A percentile compares a stretch with the other conserved stretches of the same genome.
phyloP scores from a whole-genome alignment of 2,329 filamentous ascomycete species.

The Xylariaceae sp. region DNA sequence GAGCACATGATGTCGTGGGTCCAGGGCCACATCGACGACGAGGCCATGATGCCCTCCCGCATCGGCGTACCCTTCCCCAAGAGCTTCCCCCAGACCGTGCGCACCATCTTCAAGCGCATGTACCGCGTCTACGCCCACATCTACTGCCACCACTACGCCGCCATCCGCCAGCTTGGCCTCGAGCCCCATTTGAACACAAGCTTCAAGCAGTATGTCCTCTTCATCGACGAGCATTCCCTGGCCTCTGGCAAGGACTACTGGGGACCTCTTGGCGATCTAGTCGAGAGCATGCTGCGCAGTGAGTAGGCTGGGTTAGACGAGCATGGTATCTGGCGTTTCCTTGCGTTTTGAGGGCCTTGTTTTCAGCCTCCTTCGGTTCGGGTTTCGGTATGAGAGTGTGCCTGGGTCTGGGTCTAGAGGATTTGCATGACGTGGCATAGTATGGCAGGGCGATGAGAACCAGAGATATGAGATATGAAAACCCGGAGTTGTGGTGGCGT shows the following conservation, averaged over 20 bases:
- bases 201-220: conserved; percentile 99
- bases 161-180: conserved; percentile 89
- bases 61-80: conserved; percentile 95
- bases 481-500: no score
- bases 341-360: no score
- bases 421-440: no score
- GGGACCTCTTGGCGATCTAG: conserved; percentile 90
- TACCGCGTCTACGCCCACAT: conserved; percentile 99
- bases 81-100: conserved; percentile 81
- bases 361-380: no score
- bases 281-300: conserved; percentile 95
- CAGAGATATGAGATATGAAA: no score
- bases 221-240: conserved; percentile 93
- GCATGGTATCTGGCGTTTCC: no score
- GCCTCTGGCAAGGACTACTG: conserved; percentile 96
- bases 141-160: conserved; percentile 99
- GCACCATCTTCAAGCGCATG: conserved; percentile 97
- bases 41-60: conserved; percentile 89
- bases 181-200: conserved; percentile 98
- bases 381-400: no score
- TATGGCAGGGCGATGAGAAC: no score
- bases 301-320: conserved; percentile 53
- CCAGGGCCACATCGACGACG: conserved; percentile 92
- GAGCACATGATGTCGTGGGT: conserved; percentile 98
- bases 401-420: no score